phyloP scores from a whole-genome alignment of 805 yeast species.

The Candida michaelii region DNA sequence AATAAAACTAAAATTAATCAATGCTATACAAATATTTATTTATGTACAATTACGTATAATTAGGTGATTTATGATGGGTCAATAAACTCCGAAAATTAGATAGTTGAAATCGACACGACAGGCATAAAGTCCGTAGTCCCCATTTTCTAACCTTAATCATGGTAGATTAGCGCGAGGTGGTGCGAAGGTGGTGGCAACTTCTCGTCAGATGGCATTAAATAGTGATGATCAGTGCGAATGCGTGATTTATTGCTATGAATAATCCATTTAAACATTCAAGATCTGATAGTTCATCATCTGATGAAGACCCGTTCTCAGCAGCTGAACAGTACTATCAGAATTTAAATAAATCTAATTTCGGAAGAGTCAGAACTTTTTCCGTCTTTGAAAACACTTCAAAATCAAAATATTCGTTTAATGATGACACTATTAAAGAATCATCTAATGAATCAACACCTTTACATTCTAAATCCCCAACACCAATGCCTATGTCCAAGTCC shows the following conservation, averaged over 20 bases:
- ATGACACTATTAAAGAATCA: slow-evolving; percentile 11
- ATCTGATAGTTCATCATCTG: slow-evolving; percentile 40
- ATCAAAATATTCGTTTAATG: slow-evolving; percentile 3
- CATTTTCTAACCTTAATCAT: neutral
- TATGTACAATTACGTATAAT: too few species aligned
- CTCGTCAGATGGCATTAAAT: too few species aligned
- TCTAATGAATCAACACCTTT: slow-evolving; percentile 13
- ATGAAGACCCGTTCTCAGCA: slow-evolving; percentile 66
- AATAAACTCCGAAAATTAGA: neutral
- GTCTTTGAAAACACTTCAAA: slow-evolving; percentile 24
- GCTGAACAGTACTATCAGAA: slow-evolving; percentile 64
- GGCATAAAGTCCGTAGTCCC: neutral
- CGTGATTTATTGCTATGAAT: neutral
- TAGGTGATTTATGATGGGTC: neutral
- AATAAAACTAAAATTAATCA: too few species aligned
- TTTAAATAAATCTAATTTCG: slow-evolving; percentile 37
- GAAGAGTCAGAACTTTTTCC: slow-evolving; percentile 59
- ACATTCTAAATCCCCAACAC: slow-evolving; percentile 7
- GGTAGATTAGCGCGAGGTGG: too few species aligned
- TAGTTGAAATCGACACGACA: neutral
- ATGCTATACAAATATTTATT: too few species aligned
- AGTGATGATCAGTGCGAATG: neutral
- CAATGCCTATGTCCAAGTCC: slow-evolving; percentile 2
- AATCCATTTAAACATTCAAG: slow-evolving; percentile 15
- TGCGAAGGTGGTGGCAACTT: neutral